phyloP scores from a whole-genome alignment of 108 stramenopile species.

The Cyclostephanos invisitatus region DNA sequence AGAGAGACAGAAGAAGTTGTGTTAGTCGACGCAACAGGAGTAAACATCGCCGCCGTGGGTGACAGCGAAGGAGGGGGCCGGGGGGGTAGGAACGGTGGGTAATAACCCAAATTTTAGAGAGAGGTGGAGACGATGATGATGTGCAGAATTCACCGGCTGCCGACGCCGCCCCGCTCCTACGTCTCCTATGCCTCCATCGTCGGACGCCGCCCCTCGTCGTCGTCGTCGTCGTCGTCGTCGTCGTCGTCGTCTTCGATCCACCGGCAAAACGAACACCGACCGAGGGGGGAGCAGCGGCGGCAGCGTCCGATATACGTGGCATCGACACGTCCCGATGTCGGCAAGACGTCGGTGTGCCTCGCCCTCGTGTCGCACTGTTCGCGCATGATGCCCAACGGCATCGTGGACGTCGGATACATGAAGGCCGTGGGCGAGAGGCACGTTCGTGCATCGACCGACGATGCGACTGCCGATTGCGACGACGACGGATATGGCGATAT shows the following conservation, averaged over 20 bases:
- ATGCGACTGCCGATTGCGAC: too few species aligned
- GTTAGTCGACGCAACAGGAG: too few species aligned
- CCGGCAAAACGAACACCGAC: not conserved
- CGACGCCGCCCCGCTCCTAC: not conserved
- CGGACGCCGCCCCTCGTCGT: not conserved
- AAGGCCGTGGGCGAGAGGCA: slow-evolving; percentile 86
- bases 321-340: slow-evolving; percentile 92
- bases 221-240: not conserved
- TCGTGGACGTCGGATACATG: slow-evolving; percentile 84
- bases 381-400: slow-evolving; percentile 56
- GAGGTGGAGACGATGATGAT: too few species aligned
- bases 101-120: too few species aligned
- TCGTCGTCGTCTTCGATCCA: not conserved
- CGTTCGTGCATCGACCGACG: too few species aligned
- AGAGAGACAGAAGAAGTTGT: too few species aligned
- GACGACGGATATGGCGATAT: slow-evolving; percentile 33
- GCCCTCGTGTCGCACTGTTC: slow-evolving; percentile 85
- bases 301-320: slow-evolving; percentile 80
- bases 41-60: too few species aligned
- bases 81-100: too few species aligned
- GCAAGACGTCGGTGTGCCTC: slow-evolving; percentile 86
- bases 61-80: too few species aligned
- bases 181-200: not conserved
- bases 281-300: too few species aligned
- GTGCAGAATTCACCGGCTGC: too few species aligned